Conservation (phyloP, 1,139 yeast species). For the Yamadazyma pseudoaaseri region DNA sequence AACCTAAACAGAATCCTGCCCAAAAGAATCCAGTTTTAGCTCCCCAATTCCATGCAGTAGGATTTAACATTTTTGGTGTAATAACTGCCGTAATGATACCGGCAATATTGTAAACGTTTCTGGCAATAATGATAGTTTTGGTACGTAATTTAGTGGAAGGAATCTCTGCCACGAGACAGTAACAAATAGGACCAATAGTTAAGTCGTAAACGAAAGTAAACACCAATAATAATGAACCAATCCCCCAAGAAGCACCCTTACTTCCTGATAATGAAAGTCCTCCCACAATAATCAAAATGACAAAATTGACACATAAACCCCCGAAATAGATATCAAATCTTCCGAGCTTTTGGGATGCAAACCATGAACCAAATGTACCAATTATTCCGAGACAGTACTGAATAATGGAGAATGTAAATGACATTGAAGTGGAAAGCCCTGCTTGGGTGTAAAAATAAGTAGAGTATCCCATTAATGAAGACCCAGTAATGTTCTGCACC, state of each 20-base stretch:
- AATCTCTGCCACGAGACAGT: constrained; percentile 56
- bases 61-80: constrained; percentile 60
- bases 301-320: constrained; percentile 38
- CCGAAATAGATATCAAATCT: constrained; percentile 47
- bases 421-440: constrained; percentile 40
- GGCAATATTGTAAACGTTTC: constrained; percentile 45
- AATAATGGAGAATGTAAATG: constrained; percentile 47
- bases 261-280: constrained; percentile 24
- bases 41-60: constrained; percentile 54
- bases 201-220: constrained; percentile 52
- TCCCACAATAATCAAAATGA: constrained; percentile 45
- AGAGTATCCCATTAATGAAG: constrained; percentile 53
- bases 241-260: constrained; percentile 39
- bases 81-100: constrained; percentile 45
- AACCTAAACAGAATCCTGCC: constrained; percentile 47
- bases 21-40: constrained; percentile 62
- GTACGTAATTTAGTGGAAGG: constrained; percentile 56
- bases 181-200: constrained; percentile 59
- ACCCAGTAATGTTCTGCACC: constrained; percentile 53
- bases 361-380: constrained; percentile 55
- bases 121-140: constrained; percentile 55
- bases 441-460: constrained; percentile 55
- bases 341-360: constrained; percentile 45
- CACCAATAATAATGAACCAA: constrained; percentile 46
- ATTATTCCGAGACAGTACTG: constrained; percentile 49